Evolutionary conservation across 352 stramenopile genomes (phyloP).

Genomic region (Globisporangium megalacanthum): DNA sequence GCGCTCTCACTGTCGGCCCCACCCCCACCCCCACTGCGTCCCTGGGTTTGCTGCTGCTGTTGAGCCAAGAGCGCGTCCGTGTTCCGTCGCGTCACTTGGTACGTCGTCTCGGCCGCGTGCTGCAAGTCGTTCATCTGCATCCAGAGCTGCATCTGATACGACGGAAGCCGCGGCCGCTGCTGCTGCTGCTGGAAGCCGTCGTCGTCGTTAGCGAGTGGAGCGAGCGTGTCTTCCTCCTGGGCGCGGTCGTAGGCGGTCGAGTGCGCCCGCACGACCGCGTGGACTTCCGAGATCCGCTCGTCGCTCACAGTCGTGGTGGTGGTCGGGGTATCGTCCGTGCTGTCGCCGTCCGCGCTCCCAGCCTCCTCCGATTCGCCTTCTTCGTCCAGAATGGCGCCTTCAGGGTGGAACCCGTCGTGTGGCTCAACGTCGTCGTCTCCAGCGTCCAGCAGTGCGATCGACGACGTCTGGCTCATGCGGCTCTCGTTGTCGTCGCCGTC

Average conservation of each 20-base stretch:
- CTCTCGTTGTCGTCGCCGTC: slow-evolving; percentile 15
- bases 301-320: neutral
- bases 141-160: slow-evolving; percentile 64
- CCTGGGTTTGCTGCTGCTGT: no score
- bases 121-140: slow-evolving; percentile 72
- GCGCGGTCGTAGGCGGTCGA: slow-evolving; percentile 7
- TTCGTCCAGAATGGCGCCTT: slow-evolving; percentile 13
- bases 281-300: slow-evolving; percentile 11
- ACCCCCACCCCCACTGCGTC: no score
- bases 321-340: neutral
- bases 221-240: slow-evolving; percentile 1
- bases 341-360: slow-evolving; percentile 7
- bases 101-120: slow-evolving; percentile 54
- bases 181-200: neutral
- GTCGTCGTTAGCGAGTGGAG: neutral
- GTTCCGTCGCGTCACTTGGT: slow-evolving; percentile 55
- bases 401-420: slow-evolving; percentile 11
- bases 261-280: slow-evolving; percentile 8
- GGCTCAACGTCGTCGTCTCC: slow-evolving; percentile 20
- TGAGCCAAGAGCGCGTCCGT: slow-evolving; percentile 40
- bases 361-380: slow-evolving; percentile 31
- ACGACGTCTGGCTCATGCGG: slow-evolving; percentile 41
- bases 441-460: slow-evolving; percentile 48
- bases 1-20: neutral
- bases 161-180: no score